These are phyloP conservation scores for Apiotrichum akiyoshidainum DNA, from an alignment of 1,284 basidiomycete genomes.

Conservation along the genomic window DNA sequence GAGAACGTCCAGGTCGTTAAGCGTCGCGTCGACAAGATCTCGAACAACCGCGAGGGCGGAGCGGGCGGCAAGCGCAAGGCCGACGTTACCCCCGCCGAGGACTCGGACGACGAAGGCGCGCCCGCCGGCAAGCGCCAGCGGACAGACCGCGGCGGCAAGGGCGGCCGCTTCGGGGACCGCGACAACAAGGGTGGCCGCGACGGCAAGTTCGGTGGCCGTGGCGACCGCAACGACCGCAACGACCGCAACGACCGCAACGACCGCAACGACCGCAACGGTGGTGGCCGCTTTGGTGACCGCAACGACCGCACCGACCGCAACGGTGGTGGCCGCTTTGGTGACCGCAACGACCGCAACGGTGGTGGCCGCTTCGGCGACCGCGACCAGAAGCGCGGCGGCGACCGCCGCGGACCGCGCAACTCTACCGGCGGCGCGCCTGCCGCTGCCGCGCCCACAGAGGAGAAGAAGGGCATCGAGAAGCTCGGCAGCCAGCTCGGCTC, in stretches of 20 bases:
- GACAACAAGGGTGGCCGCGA: background rate
- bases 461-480: constrained; percentile 46
- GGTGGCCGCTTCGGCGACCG: constrained; percentile 4
- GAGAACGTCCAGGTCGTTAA: constrained; percentile 72
- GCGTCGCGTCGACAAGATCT: constrained; percentile 47
- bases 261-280: constrained; percentile 3
- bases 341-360: constrained; percentile 1
- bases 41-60: constrained; percentile 10
- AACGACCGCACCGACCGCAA: background rate
- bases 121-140: constrained; percentile 8
- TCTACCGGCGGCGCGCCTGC: background rate
- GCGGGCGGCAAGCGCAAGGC: constrained; percentile 25
- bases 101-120: constrained; percentile 31
- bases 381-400: background rate
- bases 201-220: constrained; percentile 6
- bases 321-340: constrained; percentile 8
- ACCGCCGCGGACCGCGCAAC: too few relatives aligned
- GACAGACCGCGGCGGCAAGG: background rate
- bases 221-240: constrained; percentile 4
- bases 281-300: too few relatives aligned
- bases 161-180: background rate
- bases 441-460: constrained; percentile 10
- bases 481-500: constrained; percentile 46
- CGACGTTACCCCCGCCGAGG: constrained; percentile 15
- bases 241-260: background rate